A percentile compares a stretch with the other conserved stretches of the same genome.
phyloP scores from a whole-genome alignment of 305 asterid species.

The Euphrasia arctica region DNA sequence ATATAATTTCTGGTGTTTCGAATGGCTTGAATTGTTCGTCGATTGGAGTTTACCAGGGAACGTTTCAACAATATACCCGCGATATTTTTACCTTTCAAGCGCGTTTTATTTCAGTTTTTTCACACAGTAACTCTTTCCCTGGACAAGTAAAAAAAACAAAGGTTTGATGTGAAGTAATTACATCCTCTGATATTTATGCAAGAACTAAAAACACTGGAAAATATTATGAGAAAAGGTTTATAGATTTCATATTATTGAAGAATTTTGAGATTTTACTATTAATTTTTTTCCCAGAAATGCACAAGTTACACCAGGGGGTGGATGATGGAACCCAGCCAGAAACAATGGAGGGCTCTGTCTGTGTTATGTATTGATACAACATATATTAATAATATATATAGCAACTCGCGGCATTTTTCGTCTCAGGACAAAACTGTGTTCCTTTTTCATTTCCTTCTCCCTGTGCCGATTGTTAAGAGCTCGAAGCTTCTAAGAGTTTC shows the following conservation, averaged over 20 bases:
- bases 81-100: too few relatives aligned
- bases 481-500: constrained; percentile 79
- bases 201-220: too few relatives aligned
- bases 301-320: neutral
- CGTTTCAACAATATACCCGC: too few relatives aligned
- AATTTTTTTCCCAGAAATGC: constrained; percentile 12
- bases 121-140: too few relatives aligned
- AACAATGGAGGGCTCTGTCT: constrained; percentile 4
- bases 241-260: neutral
- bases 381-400: neutral
- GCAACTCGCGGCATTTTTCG: neutral
- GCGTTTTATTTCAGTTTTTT: too few relatives aligned
- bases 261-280: constrained; percentile 10
- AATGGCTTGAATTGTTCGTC: too few relatives aligned
- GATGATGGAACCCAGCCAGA: constrained; percentile 5
- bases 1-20: too few relatives aligned
- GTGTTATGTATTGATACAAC: neutral
- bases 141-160: too few relatives aligned
- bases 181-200: too few relatives aligned
- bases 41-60: too few relatives aligned
- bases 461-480: constrained; percentile 56
- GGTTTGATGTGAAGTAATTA: too few relatives aligned
- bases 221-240: too few relatives aligned
- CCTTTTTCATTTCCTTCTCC: constrained; percentile 38
- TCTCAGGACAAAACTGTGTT: neutral